Base-by-base conservation (phyloP, 768 basidiomycete species). In the Candolleomyces eurysporus region DNA sequence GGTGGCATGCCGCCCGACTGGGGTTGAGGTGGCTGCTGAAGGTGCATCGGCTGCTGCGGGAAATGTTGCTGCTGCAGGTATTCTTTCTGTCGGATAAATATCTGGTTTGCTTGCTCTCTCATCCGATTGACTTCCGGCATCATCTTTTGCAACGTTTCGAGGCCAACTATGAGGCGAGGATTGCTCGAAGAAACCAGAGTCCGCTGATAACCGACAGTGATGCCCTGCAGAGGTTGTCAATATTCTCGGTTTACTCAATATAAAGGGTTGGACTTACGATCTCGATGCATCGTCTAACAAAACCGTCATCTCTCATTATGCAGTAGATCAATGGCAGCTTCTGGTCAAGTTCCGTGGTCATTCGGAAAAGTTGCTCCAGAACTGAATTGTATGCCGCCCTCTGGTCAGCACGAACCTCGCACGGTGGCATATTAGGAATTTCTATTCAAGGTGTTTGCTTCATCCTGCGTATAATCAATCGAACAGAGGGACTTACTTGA, bases 331-430 rank as follows among this genome's bases (percentile, higher is more conserved):
- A 71, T 3, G 76, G 75, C 16, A 91, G 71, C 64, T 79, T 84
- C 40, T 60, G 49, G 4, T 90, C 84, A 22, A 87, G 70, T 0
- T 88, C 86, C 13, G 52, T 49, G 45, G 77, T 76, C 54, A 75
- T 67, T 54, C 78, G 82, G 67, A 70, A 70, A 16, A 86, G 67
- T 40, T 80, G 76, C 53, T 87, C 85, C 31, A 90, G 73, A 5
- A 81, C 46, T 22, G 68, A 66, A 57, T 77, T 80, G 64, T 82
- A 90, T 58, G 85, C 85, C 48, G 74, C 60, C 48, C 83, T 78
- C 60, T 85, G 85, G 1, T 85, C 84, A 9, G 79, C 74, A 5
- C 85, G 78, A 30, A 90, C 66, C 17, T 79, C 78, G 17, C 76
- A 67, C 8, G 65, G 52, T 9, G 66, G 56, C 68, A 80, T 76